Percentiles rank a stretch among this genome's conserved stretches.
Evolutionary conservation across 208 protist genomes (phyloP).

Genomic region (Trypanosoma cruzi): DNA sequence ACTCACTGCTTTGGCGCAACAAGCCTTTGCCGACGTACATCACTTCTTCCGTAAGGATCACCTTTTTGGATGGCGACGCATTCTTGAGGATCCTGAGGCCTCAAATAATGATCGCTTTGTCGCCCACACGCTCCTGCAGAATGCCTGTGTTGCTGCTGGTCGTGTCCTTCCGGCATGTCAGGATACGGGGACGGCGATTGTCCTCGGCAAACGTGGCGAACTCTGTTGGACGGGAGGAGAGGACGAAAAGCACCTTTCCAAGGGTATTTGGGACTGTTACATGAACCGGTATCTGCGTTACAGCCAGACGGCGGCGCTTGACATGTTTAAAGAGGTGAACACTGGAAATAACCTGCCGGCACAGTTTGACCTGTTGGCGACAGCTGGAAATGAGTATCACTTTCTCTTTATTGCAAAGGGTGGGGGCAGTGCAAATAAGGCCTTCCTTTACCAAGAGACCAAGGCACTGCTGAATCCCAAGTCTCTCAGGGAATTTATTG

Average conservation of each 20-base stretch:
- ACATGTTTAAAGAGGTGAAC: conserved; percentile 98
- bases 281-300: conserved; percentile 96
- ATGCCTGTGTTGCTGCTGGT: conserved; percentile 95
- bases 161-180: conserved; percentile 94
- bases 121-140: conserved; percentile 95
- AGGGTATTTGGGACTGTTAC: conserved; percentile 97
- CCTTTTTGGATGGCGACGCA: conserved; percentile 93
- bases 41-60: conserved; percentile 96
- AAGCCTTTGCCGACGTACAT: conserved; percentile 94
- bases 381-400: conserved; percentile 94
- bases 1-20: conserved; percentile 82
- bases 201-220: conserved; percentile 96
- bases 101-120: conserved; percentile 97
- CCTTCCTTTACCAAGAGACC: conserved; percentile 97
- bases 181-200: conserved; percentile 98
- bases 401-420: conserved; percentile 98
- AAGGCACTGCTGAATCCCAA: conserved; percentile 96
- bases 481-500: conserved; percentile 92
- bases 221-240: conserved; percentile 96
- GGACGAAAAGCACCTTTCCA: conserved; percentile 94
- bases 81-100: conserved; percentile 96
- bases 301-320: conserved; percentile 94
- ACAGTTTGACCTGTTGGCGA: conserved; percentile 97
- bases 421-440: conserved; percentile 98
- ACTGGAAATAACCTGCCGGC: conserved; percentile 97